Conservation (phyloP, 2,329 filamentous ascomycete species). For the Calonectria montana region DNA sequence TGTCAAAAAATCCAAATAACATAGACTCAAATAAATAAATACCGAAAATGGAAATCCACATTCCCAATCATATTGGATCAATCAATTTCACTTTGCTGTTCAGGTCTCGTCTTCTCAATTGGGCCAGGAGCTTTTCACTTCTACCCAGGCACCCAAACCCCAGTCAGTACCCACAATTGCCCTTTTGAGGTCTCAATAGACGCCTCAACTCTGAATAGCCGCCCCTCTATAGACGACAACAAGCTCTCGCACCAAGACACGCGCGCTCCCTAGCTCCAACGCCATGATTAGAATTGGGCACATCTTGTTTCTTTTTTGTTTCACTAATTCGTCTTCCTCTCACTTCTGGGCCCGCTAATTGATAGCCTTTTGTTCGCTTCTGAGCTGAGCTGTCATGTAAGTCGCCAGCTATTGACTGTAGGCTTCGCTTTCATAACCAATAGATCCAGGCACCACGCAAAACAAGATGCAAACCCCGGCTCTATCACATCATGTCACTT, state of each 20-base stretch:
- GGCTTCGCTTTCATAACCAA: slow-evolving; percentile 24
- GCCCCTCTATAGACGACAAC: slow-evolving; percentile 8
- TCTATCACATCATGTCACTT: neutral
- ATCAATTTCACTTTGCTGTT: neutral
- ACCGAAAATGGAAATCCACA: neutral
- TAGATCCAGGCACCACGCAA: neutral
- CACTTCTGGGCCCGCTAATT: slow-evolving; percentile 25
- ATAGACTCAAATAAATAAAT: neutral
- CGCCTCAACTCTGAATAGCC: slow-evolving; percentile 13
- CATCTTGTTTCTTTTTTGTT: slow-evolving; percentile 1
- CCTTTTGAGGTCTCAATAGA: slow-evolving; percentile 18
- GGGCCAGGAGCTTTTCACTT: neutral
- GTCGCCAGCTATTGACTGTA: slow-evolving; percentile 10
- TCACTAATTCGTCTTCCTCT: slow-evolving; percentile 17
- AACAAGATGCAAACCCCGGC: neutral
- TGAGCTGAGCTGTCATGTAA: slow-evolving; percentile 20
- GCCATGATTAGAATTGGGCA: slow-evolving; percentile 1
- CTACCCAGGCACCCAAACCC: neutral
- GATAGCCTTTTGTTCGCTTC: slow-evolving; percentile 15
- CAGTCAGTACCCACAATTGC: neutral
- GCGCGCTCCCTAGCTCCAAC: neutral
- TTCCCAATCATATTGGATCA: neutral
- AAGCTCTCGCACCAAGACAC: neutral
- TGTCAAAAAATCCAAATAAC: neutral
- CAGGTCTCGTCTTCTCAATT: neutral